Conservation (phyloP, 202 grass and related monocot genomes). For the Panicum hallii region DNA sequence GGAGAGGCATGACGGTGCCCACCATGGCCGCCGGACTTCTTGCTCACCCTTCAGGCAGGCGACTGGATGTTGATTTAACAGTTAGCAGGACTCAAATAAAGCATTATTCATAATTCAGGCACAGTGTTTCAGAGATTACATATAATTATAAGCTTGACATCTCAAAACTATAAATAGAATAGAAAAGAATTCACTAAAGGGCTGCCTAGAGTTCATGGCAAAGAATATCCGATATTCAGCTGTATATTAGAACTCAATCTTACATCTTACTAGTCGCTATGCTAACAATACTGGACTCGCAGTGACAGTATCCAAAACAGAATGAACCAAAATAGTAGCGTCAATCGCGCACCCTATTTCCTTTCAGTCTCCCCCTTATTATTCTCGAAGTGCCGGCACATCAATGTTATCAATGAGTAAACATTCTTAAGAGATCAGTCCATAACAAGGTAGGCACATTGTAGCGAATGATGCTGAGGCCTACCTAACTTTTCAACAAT, state of each 20-base stretch:
- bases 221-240: background rate
- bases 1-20: constrained; percentile 84
- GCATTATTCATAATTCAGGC: background rate
- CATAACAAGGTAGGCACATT: background rate
- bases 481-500: background rate
- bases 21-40: constrained; percentile 92
- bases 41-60: constrained; percentile 96
- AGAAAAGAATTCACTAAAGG: background rate
- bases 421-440: background rate
- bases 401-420: background rate
- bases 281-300: background rate
- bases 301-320: background rate
- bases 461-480: background rate
- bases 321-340: background rate
- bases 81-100: constrained; percentile 30
- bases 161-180: background rate
- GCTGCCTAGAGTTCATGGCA: background rate
- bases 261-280: constrained; percentile 9
- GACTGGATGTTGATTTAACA: constrained; percentile 58
- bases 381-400: background rate
- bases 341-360: background rate
- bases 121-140: background rate
- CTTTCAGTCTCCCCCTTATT: background rate
- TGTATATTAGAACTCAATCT: background rate
- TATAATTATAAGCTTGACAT: background rate